Conservation (phyloP, 495 filamentous ascomycete species). For the Tuber umbilicatum region DNA sequence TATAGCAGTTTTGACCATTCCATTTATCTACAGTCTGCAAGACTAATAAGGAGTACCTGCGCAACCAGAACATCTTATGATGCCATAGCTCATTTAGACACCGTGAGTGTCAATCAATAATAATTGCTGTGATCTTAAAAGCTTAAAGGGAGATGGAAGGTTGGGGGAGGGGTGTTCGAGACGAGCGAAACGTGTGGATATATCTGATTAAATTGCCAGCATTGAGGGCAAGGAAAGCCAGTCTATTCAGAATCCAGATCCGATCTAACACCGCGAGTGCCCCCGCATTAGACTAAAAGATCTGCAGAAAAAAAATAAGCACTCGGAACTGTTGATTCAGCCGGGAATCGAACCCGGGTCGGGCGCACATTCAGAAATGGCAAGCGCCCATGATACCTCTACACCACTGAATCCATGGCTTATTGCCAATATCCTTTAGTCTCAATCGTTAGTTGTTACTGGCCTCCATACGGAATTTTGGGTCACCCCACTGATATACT, state of each 20-base stretch:
- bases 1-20: neutral
- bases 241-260: neutral
- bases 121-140: neutral
- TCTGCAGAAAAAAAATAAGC: neutral
- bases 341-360: conserved; percentile 21
- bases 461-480: neutral
- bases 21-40: neutral
- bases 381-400: conserved; percentile 19
- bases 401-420: conserved; percentile 12
- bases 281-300: neutral
- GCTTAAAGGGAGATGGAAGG: neutral
- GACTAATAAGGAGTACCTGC: neutral
- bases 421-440: neutral
- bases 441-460: neutral
- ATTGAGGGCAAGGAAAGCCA: neutral
- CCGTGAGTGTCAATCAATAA: neutral
- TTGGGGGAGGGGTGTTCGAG: neutral
- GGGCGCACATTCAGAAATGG: conserved; percentile 14
- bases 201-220: neutral
- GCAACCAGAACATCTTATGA: neutral
- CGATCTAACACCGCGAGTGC: neutral
- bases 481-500: neutral
- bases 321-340: neutral
- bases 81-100: neutral
- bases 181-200: neutral